Conservation (phyloP, 1,284 basidiomycete genomes). For the Takashimella koratensis region DNA sequence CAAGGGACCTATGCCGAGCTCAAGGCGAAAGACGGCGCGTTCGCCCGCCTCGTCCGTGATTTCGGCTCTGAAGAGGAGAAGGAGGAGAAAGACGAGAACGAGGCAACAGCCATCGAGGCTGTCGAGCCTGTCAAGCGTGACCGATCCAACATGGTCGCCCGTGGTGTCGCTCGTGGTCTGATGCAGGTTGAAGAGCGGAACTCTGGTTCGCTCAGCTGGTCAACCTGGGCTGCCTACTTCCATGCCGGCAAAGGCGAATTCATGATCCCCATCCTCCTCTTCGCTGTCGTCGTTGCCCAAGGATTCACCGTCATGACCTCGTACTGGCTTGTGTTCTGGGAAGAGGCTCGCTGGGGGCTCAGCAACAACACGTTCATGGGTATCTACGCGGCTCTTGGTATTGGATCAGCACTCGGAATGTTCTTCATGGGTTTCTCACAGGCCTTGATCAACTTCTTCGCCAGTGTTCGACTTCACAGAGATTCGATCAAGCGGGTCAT, state of each 20-base stretch:
- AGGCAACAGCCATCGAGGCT: constrained; percentile 46
- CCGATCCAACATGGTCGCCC: constrained; percentile 40
- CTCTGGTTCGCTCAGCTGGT: constrained; percentile 38
- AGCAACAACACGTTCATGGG: constrained; percentile 54
- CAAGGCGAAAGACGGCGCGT: constrained; percentile 61
- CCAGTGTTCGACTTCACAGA: constrained; percentile 57
- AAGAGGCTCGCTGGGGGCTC: constrained; percentile 52
- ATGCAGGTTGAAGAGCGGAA: constrained; percentile 52
- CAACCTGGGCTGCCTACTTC: constrained; percentile 51
- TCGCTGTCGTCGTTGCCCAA: constrained; percentile 41
- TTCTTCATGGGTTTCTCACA: constrained; percentile 54
- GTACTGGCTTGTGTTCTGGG: constrained; percentile 70
- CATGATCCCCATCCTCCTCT: constrained; percentile 53
- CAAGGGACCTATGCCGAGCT: constrained; percentile 69
- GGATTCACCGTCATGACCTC: constrained; percentile 44
- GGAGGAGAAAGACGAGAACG: constrained; percentile 46
- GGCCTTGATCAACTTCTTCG: constrained; percentile 59
- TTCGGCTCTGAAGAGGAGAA: constrained; percentile 58
- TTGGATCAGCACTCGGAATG: constrained; percentile 52
- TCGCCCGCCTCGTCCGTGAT: constrained; percentile 65
- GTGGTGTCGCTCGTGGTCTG: constrained; percentile 41
- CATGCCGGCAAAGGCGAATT: constrained; percentile 51
- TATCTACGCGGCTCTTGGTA: constrained; percentile 55
- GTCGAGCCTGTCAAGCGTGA: constrained; percentile 39
- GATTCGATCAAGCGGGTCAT: constrained; percentile 61